Evolutionary conservation across 176 grass and related monocot genomes (phyloP).

Genomic region (Thalia dealbata): DNA sequence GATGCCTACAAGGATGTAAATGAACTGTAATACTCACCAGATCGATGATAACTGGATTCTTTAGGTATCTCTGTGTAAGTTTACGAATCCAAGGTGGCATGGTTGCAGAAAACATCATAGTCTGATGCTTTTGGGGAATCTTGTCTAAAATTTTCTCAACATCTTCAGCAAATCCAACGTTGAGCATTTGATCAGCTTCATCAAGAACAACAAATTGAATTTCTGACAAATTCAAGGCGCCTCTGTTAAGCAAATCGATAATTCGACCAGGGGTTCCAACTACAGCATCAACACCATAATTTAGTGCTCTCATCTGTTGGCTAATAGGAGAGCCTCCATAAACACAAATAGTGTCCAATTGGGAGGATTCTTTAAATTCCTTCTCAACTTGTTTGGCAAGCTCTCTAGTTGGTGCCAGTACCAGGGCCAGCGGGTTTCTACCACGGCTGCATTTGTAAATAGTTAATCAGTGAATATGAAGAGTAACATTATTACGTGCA

Average conservation of each 20-base stretch:
- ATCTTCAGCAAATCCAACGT: slow-evolving; percentile 79
- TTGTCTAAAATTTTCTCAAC: slow-evolving; percentile 77
- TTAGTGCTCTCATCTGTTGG: slow-evolving; percentile 72
- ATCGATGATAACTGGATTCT: slow-evolving; percentile 59
- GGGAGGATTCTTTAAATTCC: slow-evolving; percentile 83
- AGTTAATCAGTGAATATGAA: background rate
- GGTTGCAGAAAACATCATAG: slow-evolving; percentile 95
- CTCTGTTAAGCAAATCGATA: slow-evolving; percentile 76
- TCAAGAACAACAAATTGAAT: slow-evolving; percentile 84
- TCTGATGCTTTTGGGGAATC: slow-evolving; percentile 51
- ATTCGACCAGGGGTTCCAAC: slow-evolving; percentile 84
- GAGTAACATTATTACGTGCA: background rate
- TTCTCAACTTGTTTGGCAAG: slow-evolving; percentile 88
- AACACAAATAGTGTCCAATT: slow-evolving; percentile 65
- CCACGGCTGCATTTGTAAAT: slow-evolving; percentile 32
- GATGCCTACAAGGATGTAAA: slow-evolving; percentile 1
- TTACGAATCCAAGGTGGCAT: slow-evolving; percentile 91
- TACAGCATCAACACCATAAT: slow-evolving; percentile 82
- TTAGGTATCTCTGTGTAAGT: slow-evolving; percentile 59
- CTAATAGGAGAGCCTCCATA: slow-evolving; percentile 83
- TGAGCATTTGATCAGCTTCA: slow-evolving; percentile 96
- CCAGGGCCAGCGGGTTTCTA: slow-evolving; percentile 72
- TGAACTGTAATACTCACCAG: slow-evolving; percentile 49
- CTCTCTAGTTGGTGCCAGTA: slow-evolving; percentile 83
- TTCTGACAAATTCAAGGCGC: slow-evolving; percentile 50